These are phyloP conservation scores for Cyclocybe cylindracea DNA, from an alignment of 768 basidiomycete genomes.

Conservation along the genomic window DNA sequence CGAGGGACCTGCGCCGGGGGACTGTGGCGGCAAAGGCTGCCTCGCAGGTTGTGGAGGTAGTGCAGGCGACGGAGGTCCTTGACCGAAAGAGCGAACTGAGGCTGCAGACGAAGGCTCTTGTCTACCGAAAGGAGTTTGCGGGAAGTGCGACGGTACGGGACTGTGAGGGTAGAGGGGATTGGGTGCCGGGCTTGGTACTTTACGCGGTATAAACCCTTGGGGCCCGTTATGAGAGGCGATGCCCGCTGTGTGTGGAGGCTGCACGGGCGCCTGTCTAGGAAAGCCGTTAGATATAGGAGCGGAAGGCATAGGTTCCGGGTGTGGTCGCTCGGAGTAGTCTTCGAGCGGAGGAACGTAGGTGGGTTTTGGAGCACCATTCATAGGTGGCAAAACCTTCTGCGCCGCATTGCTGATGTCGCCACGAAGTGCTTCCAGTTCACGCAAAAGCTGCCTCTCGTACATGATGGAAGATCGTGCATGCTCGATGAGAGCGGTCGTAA, in stretches of 20 bases:
- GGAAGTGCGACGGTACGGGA: constrained; percentile 19
- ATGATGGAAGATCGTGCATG: constrained; percentile 90
- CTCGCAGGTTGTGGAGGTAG: constrained; percentile 16
- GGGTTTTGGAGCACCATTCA: constrained; percentile 61
- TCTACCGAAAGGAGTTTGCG: constrained; percentile 22
- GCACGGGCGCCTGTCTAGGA: constrained; percentile 27
- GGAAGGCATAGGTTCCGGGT: constrained; percentile 27
- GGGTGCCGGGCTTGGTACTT: constrained; percentile 14
- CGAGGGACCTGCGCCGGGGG: constrained; percentile 58
- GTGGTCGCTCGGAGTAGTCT: constrained; percentile 46
- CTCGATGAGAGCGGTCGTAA: constrained; percentile 87
- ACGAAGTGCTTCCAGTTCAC: constrained; percentile 84
- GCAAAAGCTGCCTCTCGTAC: constrained; percentile 87
- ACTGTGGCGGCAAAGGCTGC: constrained; percentile 27
- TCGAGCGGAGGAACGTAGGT: constrained; percentile 63
- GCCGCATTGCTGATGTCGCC: constrained; percentile 73
- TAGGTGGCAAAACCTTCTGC: constrained; percentile 51
- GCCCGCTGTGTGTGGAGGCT: constrained; percentile 39
- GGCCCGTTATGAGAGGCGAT: constrained; percentile 22
- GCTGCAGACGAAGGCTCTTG: constrained; percentile 29
- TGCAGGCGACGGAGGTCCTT: constrained; percentile 20
- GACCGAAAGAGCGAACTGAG: constrained; percentile 25
- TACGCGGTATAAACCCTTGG: constrained; percentile 27
- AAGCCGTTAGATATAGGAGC: constrained; percentile 34
- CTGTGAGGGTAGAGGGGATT: constrained; percentile 15